Conservation (phyloP, 2,329 filamentous ascomycete species). For the Arthrobotrys entomopaga region DNA sequence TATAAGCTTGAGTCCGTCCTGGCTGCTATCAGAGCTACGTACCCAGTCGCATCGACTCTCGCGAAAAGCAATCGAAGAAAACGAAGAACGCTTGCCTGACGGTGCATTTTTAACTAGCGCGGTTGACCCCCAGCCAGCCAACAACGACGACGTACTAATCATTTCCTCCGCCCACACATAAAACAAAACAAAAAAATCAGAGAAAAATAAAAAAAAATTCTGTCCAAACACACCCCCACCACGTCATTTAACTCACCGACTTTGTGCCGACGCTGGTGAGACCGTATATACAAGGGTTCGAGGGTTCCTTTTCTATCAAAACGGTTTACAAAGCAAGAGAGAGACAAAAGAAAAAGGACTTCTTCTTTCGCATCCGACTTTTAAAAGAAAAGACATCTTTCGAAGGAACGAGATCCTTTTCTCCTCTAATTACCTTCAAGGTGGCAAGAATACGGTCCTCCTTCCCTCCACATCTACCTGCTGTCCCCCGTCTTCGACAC, state of each 20-base stretch:
- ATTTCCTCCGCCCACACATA: conserved; percentile 21
- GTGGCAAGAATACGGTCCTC: conserved; percentile 47
- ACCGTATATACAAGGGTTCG: background rate
- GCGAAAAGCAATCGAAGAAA: no score
- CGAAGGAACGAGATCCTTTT: conserved; percentile 8
- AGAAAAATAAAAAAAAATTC: conserved; percentile 16
- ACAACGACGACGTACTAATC: no score
- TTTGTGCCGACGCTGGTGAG: background rate
- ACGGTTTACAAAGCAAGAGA: background rate
- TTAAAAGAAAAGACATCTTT: conserved; percentile 13
- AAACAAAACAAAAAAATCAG: background rate
- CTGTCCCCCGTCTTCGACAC: conserved; percentile 45
- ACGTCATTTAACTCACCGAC: conserved; percentile 18
- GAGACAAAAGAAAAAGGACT: background rate
- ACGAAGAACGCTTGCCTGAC: no score
- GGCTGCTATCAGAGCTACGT: no score
- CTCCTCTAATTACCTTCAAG: conserved; percentile 40
- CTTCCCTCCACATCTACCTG: conserved; percentile 17
- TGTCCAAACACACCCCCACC: conserved; percentile 24
- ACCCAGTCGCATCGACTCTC: no score
- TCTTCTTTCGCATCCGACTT: background rate
- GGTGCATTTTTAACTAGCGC: no score
- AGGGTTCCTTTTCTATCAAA: background rate
- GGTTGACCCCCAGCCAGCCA: no score
- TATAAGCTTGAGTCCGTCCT: conserved; percentile 34